Base-by-base conservation (phyloP, 352 stramenopile genomes). In the Globisporangium rhizosaccharum region DNA sequence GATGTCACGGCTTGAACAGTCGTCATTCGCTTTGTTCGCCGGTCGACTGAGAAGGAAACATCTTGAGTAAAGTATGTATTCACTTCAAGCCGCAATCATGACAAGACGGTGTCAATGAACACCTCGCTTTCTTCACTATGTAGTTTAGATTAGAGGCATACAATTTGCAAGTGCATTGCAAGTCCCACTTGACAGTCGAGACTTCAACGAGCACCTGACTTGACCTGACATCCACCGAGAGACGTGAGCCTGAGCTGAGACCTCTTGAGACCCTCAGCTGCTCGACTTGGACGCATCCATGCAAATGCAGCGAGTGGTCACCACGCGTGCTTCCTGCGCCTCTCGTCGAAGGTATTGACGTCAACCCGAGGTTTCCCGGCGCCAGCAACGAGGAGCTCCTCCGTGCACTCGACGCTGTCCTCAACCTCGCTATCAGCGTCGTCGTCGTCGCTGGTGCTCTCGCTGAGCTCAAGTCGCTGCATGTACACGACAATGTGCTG, bases 401-500 rank as follows among this genome's bases (percentile, higher is more conserved):
- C 30, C 9, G 33, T 11, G 18, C 26, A 15, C 7, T 15, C 7
- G 23, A 2, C n/a, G 33, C 33, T 39, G 33, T 10, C 33, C 33
- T 61, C 37, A 12, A 55, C 14, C 20, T 14, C 1, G 20, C 28
- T 8, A 5, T 33, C 15, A 26, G 53, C 15, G 36, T 57, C 26
- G 9, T 53, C 49, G 10, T 52, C 51, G 12, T 54, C 37, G 8
- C 23, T n/a, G 9, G 33, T 39, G 61, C 58, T 56, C 28, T 57
- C 56, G 14, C 36, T 48, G 2, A 82, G 42, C 59, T 71, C 59
- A 17, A 82, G 55, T 3, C 62, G 66, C 15, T 59, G 68, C 69
- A 82, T 74, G 57, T 78, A 68, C 36, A 82, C 73, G 47, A 82
- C 56, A 42, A 82, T 77, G 45, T 62, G 42, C 18, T 51, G 61